Percentiles rank a stretch among this genome's conserved stretches.
Conservation (phyloP, 257 asterid genomes). For the Osmanthus fragrans region DNA sequence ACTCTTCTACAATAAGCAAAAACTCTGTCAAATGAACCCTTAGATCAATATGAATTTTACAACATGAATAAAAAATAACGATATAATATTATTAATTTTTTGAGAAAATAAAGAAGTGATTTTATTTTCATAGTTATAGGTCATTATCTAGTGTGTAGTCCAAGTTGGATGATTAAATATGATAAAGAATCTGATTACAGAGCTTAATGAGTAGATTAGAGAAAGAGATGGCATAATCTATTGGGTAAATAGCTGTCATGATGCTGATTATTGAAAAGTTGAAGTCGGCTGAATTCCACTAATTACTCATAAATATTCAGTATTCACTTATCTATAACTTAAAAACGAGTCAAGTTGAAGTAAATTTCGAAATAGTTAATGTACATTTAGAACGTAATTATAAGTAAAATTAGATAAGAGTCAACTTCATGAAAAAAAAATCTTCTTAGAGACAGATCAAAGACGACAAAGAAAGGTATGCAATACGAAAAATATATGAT, state of each 20-base stretch:
- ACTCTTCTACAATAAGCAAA: no score
- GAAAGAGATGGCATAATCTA: neutral
- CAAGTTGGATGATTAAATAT: slow-evolving; percentile 2
- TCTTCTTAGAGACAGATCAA: no score
- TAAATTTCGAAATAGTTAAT: neutral
- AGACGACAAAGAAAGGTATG: no score
- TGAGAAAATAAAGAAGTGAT: neutral
- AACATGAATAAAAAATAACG: neutral
- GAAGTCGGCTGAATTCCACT: neutral
- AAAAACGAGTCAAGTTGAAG: neutral
- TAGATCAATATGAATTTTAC: neutral
- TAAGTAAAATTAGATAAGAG: no score
- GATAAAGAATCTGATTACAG: neutral
- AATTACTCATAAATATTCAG: neutral
- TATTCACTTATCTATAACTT: neutral
- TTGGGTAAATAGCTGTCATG: neutral
- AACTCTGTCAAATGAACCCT: no score
- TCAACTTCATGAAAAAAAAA: no score
- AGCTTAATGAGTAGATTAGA: neutral
- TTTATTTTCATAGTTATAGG: neutral
- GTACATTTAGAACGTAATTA: neutral
- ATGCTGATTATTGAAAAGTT: neutral
- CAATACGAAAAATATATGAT: no score
- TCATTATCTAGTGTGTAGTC: neutral
- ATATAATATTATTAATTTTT: neutral